phyloP scores from a whole-genome alignment of 768 basidiomycete genomes.

The Fomitopsis pulvina region DNA sequence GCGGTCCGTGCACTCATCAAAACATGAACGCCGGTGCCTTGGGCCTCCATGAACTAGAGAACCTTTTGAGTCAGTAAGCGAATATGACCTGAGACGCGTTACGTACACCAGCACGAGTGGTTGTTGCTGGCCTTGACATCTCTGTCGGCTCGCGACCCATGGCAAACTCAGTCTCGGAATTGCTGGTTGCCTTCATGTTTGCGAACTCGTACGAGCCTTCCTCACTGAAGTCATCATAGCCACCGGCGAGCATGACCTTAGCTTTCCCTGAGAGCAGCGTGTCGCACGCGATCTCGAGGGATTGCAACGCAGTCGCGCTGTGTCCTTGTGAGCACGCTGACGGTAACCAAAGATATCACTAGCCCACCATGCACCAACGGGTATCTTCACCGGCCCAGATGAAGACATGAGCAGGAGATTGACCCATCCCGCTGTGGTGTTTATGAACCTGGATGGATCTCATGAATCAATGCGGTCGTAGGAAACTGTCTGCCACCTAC shows the following conservation, averaged over 20 bases:
- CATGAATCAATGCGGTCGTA: neutral
- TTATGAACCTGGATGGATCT: constrained; percentile 73
- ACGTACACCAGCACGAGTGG: constrained; percentile 87
- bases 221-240: constrained; percentile 96
- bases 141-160: constrained; percentile 99
- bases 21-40: constrained; percentile 94
- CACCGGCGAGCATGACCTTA: constrained; percentile 98
- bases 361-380: constrained; percentile 92
- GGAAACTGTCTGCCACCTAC: constrained; percentile 37
- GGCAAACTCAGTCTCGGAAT: constrained; percentile 93
- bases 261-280: constrained; percentile 93
- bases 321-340: constrained; percentile 3
- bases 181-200: constrained; percentile 99
- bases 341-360: neutral
- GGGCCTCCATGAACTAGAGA: constrained; percentile 86
- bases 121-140: constrained; percentile 96
- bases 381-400: constrained; percentile 97
- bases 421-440: constrained; percentile 97
- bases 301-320: constrained; percentile 95
- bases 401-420: constrained; percentile 93
- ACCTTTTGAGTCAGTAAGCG: neutral
- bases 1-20: constrained; percentile 97
- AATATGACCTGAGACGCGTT: neutral
- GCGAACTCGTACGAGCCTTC: constrained; percentile 99
- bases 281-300: constrained; percentile 96